Base-by-base conservation (phyloP, 148 eudicot species). In the Fagopyrum esculentum region DNA sequence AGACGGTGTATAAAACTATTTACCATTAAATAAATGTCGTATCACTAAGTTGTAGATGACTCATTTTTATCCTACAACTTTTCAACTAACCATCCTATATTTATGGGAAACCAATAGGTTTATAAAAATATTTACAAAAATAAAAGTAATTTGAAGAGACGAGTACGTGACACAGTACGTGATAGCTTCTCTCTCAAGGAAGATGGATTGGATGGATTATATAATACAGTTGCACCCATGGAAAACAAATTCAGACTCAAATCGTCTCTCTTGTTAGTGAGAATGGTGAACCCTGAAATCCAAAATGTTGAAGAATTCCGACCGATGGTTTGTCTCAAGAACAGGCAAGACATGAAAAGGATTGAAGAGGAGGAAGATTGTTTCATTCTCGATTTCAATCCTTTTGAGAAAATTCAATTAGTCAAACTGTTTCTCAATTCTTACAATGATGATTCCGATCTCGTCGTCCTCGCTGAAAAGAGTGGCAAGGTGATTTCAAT, bases 401-500 rank as follows among this genome's bases (percentile, higher is more conserved):
- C 86, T 44, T 48, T 5, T 44, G 60, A 75, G 22, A n/a, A 40
- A 2, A 26, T 48, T 75, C 71, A 75, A 60, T 26, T 63, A 43
- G 6, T 47, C 7, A 30, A 64, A 40, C 26, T 66, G 19, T 63
- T 45, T 4, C 87, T 86, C 56, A 85, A 88, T 73, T 88, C 88
- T 0, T 3, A 57, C 17, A 69, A 74, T 56, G 77, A 35, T 35
- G 40, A 49, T 16, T 11, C 19, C 30, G 56, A 73, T 66, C 19
- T 85, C 35, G 59, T 68, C 48, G 75, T 87, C 15, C 30, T 90
- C 17, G 85, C 86, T 63, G 89, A 87, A 78, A 84, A 82, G 74
- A 35, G 40, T 35, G 93, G 90, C 69, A 80, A 89, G 87, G 90
- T 89, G 16, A 19, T 15, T 12, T 35, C 61, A 15, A 66, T 35